These are phyloP conservation scores for Verticillium klebahnii DNA, from an alignment of 2,329 filamentous ascomycete genomes.

Conservation along the genomic window DNA sequence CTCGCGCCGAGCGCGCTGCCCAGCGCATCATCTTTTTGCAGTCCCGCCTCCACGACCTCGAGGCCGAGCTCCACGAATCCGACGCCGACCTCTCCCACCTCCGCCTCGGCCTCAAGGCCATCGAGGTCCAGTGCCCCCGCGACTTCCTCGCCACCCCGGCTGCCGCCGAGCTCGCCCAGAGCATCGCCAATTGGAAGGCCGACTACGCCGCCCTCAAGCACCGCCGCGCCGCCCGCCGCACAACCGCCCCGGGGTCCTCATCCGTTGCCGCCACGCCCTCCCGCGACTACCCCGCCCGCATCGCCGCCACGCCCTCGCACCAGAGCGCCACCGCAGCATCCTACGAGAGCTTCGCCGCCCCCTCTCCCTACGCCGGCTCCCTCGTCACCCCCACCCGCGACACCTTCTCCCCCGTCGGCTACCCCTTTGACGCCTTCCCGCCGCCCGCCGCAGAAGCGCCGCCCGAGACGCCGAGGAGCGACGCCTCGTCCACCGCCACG, in stretches of 20 bases:
- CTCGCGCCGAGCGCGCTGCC: slow-evolving; percentile 51
- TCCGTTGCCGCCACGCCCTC: not conserved
- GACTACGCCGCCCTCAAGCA: slow-evolving; percentile 52
- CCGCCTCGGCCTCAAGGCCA: slow-evolving; percentile 56
- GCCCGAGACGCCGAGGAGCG: not conserved
- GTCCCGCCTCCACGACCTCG: slow-evolving; percentile 53
- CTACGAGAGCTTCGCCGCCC: not conserved
- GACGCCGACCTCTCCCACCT: slow-evolving; percentile 58
- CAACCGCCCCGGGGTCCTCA: not conserved
- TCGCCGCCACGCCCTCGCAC: not conserved
- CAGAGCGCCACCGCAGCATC: not conserved
- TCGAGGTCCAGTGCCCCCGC: slow-evolving; percentile 53
- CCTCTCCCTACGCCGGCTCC: slow-evolving; percentile 22
- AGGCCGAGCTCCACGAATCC: slow-evolving; percentile 49
- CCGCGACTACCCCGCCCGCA: not conserved
- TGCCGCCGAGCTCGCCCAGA: slow-evolving; percentile 52
- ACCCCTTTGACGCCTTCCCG: not conserved
- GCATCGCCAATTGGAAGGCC: slow-evolving; percentile 57
- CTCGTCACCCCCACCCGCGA: slow-evolving; percentile 19
- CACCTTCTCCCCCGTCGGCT: slow-evolving; percentile 3
- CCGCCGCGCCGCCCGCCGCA: slow-evolving; percentile 29
- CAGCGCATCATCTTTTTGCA: slow-evolving; percentile 58
- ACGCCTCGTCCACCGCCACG: not conserved
- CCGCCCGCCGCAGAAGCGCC: not conserved
- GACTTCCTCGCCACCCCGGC: slow-evolving; percentile 23